Conservation (phyloP, 2,329 filamentous ascomycete genomes). For the Fonsecaea erecta region DNA sequence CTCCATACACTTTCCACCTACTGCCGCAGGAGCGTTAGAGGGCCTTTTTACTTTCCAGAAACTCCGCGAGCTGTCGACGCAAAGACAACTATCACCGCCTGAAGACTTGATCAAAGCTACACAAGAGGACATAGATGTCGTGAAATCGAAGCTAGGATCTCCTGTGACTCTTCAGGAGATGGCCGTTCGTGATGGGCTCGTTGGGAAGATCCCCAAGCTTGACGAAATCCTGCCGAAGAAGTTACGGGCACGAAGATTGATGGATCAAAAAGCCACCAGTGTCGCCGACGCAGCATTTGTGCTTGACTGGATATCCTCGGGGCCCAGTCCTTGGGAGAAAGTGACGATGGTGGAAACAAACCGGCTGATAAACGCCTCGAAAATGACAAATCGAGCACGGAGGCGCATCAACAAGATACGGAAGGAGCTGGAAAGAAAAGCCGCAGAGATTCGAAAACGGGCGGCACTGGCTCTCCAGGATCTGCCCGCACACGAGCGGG, state of each 20-base stretch:
- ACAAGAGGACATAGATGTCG: constrained; percentile 48
- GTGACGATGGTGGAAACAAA: constrained; percentile 28
- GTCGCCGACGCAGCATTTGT: constrained; percentile 65
- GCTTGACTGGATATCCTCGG: constrained; percentile 54
- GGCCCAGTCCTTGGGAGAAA: constrained; percentile 38
- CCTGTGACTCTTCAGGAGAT: constrained; percentile 27
- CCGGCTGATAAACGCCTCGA: constrained; percentile 26
- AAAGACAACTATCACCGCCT: constrained; percentile 61
- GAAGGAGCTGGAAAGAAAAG: constrained; percentile 30
- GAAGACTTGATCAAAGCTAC: constrained; percentile 49
- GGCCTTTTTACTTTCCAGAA: constrained; percentile 62
- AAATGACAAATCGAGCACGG: constrained; percentile 26
- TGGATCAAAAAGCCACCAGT: constrained; percentile 68
- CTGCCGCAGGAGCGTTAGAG: constrained; percentile 43
- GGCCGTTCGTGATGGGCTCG: constrained; percentile 40
- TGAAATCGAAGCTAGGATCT: constrained; percentile 45
- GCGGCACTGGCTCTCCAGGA: constrained; percentile 41
- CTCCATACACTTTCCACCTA: constrained; percentile 60
- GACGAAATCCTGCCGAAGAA: constrained; percentile 54
- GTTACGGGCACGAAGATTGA: constrained; percentile 56
- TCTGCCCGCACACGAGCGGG: constrained; percentile 18
- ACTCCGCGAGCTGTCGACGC: constrained; percentile 63
- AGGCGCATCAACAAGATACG: constrained; percentile 28
- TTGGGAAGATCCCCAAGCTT: constrained; percentile 48
- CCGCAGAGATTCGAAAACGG: constrained; percentile 35